phyloP scores from a whole-genome alignment of 805 yeast genomes.

The Metschnikowia colocasiae region DNA sequence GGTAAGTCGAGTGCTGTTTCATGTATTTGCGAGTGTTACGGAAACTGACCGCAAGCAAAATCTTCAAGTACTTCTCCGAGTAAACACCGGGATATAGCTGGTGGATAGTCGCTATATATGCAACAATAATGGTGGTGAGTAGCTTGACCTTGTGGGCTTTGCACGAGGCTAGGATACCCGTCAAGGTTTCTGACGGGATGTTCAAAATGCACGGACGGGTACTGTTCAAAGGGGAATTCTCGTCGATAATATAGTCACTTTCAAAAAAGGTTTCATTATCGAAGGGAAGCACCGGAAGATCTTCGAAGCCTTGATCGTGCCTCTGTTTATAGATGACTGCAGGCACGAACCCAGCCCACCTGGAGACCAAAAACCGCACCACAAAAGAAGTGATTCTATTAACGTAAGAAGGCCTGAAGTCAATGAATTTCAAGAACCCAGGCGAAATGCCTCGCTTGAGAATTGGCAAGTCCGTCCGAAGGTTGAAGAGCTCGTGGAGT shows the following conservation, averaged over 20 bases:
- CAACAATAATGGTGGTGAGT: conserved; percentile 5
- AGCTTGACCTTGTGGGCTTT: conserved; percentile 8
- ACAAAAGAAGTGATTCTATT: conserved; percentile 1
- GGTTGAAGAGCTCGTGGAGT: conserved; percentile 3
- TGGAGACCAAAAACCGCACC: conserved; percentile 2
- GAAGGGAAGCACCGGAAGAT: conserved; percentile 7
- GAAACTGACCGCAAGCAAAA: conserved; percentile 10
- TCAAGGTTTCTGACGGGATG: conserved; percentile 1
- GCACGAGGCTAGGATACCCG: conserved; percentile 4
- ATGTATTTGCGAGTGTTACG: conserved; percentile 4
- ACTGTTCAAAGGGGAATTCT: conserved; percentile 6
- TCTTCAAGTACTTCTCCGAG: conserved; percentile 7
- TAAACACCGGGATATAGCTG: conserved; percentile 7
- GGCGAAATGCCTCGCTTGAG: conserved; percentile 9
- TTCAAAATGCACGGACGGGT: conserved; percentile 5
- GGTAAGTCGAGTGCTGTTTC: conserved; percentile 8
- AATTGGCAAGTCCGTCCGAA: conserved; percentile 7
- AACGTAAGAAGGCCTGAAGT: conserved; percentile 6
- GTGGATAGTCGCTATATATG: conserved; percentile 9
- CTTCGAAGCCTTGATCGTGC: conserved; percentile 9
- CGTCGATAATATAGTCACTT: conserved; percentile 6
- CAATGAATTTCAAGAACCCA: conserved; percentile 1
- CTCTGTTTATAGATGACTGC: conserved; percentile 9
- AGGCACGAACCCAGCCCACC: conserved; percentile 9
- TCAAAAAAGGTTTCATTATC: conserved; percentile 7